Percentiles rank a stretch among this genome's conserved stretches.
Evolutionary conservation across 352 stramenopile genomes (phyloP).

Genomic region (Pythium phragmitis): DNA sequence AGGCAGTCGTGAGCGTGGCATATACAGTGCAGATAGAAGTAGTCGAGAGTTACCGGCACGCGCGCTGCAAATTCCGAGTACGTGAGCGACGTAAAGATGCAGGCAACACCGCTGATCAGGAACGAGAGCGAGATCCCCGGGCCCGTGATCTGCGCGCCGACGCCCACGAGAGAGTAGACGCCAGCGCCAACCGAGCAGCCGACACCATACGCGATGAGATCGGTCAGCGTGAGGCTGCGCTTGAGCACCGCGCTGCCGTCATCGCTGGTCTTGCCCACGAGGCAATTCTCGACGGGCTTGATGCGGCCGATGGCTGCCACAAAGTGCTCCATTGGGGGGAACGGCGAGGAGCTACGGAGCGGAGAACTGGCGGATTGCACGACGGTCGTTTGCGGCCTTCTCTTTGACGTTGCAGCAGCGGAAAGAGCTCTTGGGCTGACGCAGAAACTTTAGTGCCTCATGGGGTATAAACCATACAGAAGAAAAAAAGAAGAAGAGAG

Average conservation of each 20-base stretch:
- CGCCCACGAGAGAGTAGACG: conserved; percentile 91
- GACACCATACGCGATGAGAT: conserved; percentile 88
- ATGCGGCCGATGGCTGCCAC: conserved; percentile 55
- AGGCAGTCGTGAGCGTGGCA: not conserved
- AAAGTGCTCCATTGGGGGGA: conserved; percentile 42
- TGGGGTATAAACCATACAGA: not conserved
- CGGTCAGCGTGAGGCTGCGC: conserved; percentile 68
- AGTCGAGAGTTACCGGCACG: conserved; percentile 54
- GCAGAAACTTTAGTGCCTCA: not conserved
- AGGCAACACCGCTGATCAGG: conserved; percentile 82
- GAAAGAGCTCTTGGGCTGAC: conserved; percentile 4
- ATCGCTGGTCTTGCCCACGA: conserved; percentile 29
- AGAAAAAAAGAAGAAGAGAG: conserved; percentile 21
- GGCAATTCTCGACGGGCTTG: conserved; percentile 66
- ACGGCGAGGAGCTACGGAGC: not conserved
- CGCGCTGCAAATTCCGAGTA: conserved; percentile 90
- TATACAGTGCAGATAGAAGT: not conserved
- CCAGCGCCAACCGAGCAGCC: conserved; percentile 90
- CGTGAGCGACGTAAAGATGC: conserved; percentile 90
- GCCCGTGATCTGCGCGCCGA: conserved; percentile 82
- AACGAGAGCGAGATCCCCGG: conserved; percentile 91
- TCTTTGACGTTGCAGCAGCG: conserved; percentile 21
- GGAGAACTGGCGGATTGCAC: conserved; percentile 1
- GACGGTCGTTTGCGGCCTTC: conserved; percentile 6
- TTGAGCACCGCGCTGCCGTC: conserved; percentile 31